phyloP scores from a whole-genome alignment of 108 stramenopile species.

The Cyclotella cryptica region DNA sequence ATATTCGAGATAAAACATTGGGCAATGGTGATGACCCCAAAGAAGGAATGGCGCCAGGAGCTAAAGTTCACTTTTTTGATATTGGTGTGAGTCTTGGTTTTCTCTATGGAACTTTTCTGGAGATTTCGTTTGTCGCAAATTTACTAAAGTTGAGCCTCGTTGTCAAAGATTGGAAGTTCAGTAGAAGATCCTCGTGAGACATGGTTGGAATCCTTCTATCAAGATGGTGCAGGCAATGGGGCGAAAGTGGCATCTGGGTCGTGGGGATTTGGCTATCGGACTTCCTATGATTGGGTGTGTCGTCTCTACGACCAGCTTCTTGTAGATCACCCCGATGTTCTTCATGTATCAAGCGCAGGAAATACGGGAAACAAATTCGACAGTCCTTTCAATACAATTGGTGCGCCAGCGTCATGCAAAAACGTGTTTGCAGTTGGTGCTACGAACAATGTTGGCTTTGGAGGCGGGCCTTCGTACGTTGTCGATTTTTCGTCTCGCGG shows the following conservation, averaged over 20 bases:
- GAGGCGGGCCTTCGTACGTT: conserved; percentile 46
- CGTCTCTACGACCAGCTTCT: conserved; percentile 23
- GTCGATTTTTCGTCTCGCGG: conserved; percentile 65
- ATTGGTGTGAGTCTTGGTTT: conserved; percentile 27
- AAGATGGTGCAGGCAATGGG: conserved; percentile 4
- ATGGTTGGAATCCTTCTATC: conserved; percentile 27
- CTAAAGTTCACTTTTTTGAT: conserved; percentile 53
- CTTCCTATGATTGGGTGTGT: conserved; percentile 36
- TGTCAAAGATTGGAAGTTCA: conserved; percentile 4
- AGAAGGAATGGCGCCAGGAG: conserved; percentile 49
- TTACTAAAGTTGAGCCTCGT: background rate
- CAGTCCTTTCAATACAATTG: conserved; percentile 53
- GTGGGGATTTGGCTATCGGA: conserved; percentile 34
- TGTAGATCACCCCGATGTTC: conserved; percentile 48
- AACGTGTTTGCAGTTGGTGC: conserved; percentile 74
- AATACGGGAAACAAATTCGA: conserved; percentile 56
- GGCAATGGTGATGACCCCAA: conserved; percentile 37
- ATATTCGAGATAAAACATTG: conserved; percentile 4
- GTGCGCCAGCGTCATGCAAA: conserved; percentile 65
- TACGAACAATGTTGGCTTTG: conserved; percentile 36
- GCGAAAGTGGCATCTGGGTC: conserved; percentile 32
- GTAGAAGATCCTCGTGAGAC: conserved; percentile 31
- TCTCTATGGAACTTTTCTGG: background rate
- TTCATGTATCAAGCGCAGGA: conserved; percentile 68
- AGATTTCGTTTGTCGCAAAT: background rate